These are phyloP conservation scores for Phytopythium sindhum DNA, from an alignment of 352 stramenopile genomes.

Conservation along the genomic window DNA sequence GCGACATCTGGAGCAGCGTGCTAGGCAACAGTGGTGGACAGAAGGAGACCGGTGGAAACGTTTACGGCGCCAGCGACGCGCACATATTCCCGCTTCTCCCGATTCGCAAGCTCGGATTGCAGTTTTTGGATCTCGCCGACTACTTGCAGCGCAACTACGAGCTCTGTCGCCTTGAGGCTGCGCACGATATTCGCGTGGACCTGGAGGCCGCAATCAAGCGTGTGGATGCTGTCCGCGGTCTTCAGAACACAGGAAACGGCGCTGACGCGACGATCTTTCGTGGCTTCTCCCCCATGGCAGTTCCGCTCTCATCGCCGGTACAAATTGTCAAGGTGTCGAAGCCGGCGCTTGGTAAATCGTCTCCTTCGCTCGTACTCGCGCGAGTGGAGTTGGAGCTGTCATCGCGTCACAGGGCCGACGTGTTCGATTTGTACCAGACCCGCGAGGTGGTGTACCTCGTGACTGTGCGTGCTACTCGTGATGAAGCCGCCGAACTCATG, in stretches of 20 bases:
- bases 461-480: conserved; percentile 56
- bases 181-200: conserved; percentile 81
- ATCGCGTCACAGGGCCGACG: conserved; percentile 30
- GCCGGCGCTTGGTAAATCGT: conserved; percentile 86
- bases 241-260: conserved; percentile 25
- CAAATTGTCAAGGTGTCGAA: conserved; percentile 85
- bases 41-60: not conserved
- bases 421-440: conserved; percentile 89
- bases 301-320: conserved; percentile 31
- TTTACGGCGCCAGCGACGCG: conserved; percentile 39
- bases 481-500: conserved; percentile 69
- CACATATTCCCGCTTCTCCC: conserved; percentile 62
- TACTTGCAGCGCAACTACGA: conserved; percentile 93
- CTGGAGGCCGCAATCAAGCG: conserved; percentile 85
- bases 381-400: conserved; percentile 88
- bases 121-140: conserved; percentile 94
- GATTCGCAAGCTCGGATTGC: conserved; percentile 93
- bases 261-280: conserved; percentile 53
- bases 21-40: conserved; percentile 17
- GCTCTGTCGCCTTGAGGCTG: conserved; percentile 88
- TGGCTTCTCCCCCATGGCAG: conserved; percentile 41
- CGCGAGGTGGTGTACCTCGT: conserved; percentile 96
- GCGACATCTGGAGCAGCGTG: conserved; percentile 85
- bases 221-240: conserved; percentile 45
- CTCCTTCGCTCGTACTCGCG: conserved; percentile 79